Evolutionary conservation across 495 filamentous ascomycete genomes (phyloP), one percentile per base, ranked within the genome.

Genomic region (Podospora pseudoanserina): DNA sequence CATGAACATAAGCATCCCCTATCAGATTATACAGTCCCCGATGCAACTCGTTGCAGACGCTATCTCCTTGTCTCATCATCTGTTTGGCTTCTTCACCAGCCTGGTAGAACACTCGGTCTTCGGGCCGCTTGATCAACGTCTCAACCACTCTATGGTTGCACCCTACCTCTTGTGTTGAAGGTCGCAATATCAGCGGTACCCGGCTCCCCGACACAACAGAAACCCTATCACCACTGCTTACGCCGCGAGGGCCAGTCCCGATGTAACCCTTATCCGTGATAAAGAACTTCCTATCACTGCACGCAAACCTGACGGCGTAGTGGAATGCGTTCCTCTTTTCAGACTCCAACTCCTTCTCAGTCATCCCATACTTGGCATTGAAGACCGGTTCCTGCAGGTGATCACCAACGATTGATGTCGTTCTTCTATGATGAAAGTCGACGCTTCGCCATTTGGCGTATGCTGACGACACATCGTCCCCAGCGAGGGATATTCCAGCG

Each of bases 1-100:
- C 74, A 64, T 77, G 73, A 23, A 77, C 64, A 67, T 77, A 77
- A 5, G 64, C 72, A 57, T 75, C 73, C 5, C 75, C 75, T 54
- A 77, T 67, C 26, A 77, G n/a, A 5, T 53, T 19, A 64, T 68
- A 75, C 19, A 58, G 26, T 5, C 63, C 34, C 59, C 3, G 5
- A 34, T 68, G 66, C 15, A 27, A 0, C 16, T 32, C 27, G 20
- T 59, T 68, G 66, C 66, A 68, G 11, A 27, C 16, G 3, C 20
- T 20, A 9, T 18, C 56, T 13, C 5, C 6, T 59, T 13, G 53
- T 67, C 11, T 34, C 55, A 26, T 39, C 54, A 20, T 67, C 61
- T 39, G 18, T 13, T 15, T 59, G 7, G 55, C 26, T 23, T 63
- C 18, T 19, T 34, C 7, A 18, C 59, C 66, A 32, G 60, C 49